These are phyloP conservation scores for Camellia japonica DNA, from an alignment of 148 eudicot species.

Conservation along the genomic window DNA sequence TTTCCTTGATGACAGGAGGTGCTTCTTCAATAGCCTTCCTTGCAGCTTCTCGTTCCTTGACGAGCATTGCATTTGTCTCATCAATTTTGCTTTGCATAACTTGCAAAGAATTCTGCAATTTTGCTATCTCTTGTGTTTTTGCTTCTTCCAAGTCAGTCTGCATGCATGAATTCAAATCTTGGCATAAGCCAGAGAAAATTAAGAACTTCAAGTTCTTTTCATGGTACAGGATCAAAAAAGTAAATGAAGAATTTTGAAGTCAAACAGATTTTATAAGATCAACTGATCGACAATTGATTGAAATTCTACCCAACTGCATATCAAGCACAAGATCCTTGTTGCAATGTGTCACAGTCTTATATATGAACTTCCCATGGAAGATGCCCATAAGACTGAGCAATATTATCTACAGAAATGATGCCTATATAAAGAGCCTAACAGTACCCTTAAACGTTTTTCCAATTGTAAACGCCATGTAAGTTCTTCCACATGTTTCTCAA, in stretches of 20 bases:
- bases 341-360: neutral
- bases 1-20: conserved; percentile 87
- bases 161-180: conserved; percentile 22
- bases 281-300: neutral
- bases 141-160: conserved; percentile 95
- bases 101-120: conserved; percentile 66
- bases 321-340: conserved; percentile 1
- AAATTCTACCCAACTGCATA: neutral
- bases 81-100: conserved; percentile 57
- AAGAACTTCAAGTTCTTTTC: neutral
- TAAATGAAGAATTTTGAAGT: neutral
- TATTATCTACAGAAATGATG: neutral
- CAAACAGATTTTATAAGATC: neutral
- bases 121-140: conserved; percentile 71
- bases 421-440: neutral
- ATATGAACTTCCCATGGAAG: neutral
- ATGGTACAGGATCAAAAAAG: neutral
- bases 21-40: conserved; percentile 84
- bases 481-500: conserved; percentile 91
- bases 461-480: conserved; percentile 93
- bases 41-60: conserved; percentile 74
- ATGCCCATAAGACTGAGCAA: neutral
- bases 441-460: conserved; percentile 89
- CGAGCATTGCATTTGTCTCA: conserved; percentile 61
- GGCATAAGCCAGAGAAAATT: conserved; percentile 2